Base-by-base conservation (phyloP, 2,329 filamentous ascomycete species). In the Macroventuria anomochaeta region DNA sequence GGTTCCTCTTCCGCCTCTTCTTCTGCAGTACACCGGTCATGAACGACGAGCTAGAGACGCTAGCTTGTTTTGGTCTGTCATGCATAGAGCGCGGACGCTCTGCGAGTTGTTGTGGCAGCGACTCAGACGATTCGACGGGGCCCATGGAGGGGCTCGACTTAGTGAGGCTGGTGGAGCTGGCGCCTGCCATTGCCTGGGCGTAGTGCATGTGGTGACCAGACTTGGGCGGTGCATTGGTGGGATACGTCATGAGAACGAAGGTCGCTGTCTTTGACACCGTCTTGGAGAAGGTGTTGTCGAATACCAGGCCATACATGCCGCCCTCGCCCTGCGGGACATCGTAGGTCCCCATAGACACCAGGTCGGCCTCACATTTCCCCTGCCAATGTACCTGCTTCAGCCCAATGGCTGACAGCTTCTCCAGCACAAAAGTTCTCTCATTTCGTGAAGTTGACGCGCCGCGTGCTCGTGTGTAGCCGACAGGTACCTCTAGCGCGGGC, bases 221-320 rank as follows among this genome's bases (percentile, higher is more conserved):
- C 68, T 91, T 90, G 1, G 91, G 91, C 28, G 90, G 85, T 5
- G 86, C 84, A 63, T 88, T 89, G 29, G 91, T 93, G 8, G 93
- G 93, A 69, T 97, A 97, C 32, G 92, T 97, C 73, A 97, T 84
- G 46, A 99, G 85, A 29, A 97, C 93, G 69, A 99, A 91, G 7
- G 93, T 97, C 17, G 92, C 92, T 25, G 89, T 96, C 78, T 99
- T 99, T 46, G 93, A 95, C 13, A 76, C 70, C 88, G 90, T 74
- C 78, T 97, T 97, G 55, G 93, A 96, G 73, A 99, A 99, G 23
- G 95, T 99, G 71, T 99, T 99, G 83, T 99, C 95, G 70, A 99
- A 96, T 26, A 97, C 91, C 57, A 99, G 81, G 51, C 93, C 95
- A 72, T 96, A 99, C 85, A 96, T 97, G 69, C 95, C 95, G 20